Conservation (phyloP, 2,329 filamentous ascomycete genomes). For the Didymella lethalis region DNA sequence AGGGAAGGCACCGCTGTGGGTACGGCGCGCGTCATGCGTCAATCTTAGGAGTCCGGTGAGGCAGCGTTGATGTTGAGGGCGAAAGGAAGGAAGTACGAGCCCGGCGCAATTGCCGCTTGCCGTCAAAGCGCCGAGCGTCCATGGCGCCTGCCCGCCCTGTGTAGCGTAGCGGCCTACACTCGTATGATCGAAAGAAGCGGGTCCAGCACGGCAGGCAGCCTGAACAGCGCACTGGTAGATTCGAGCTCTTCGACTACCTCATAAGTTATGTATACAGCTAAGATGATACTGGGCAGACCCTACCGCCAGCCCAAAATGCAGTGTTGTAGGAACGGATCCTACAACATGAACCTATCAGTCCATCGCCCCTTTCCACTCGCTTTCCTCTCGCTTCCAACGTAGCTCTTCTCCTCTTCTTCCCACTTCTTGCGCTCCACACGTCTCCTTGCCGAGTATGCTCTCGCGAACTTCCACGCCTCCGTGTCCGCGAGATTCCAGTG, state of each 20-base stretch:
- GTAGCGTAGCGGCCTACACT: not conserved
- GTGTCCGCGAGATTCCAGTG: constrained; percentile 71
- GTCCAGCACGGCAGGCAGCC: not conserved
- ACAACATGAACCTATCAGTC: constrained; percentile 14
- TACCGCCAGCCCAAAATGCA: not conserved
- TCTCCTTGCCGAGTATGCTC: constrained; percentile 70
- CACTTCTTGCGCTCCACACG: constrained; percentile 70
- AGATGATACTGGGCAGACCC: not conserved
- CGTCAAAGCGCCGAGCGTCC: not conserved
- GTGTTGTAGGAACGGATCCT: not conserved
- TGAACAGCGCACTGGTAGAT: not conserved
- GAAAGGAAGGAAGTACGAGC: not conserved
- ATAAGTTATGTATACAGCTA: not conserved
- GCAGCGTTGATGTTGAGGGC: not conserved
- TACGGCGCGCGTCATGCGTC: not conserved
- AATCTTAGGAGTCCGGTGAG: not conserved
- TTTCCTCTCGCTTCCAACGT: constrained; percentile 63
- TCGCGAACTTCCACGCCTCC: constrained; percentile 78
- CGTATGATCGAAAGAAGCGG: not conserved
- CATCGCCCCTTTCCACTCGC: constrained; percentile 12
- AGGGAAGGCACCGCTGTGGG: not conserved
- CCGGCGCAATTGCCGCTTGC: not conserved
- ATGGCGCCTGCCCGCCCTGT: not conserved
- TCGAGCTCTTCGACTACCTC: constrained; percentile 10
- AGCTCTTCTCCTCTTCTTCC: constrained; percentile 74